Evolutionary conservation across 129 eudicot species (phyloP).

Genomic region (Rutidosis leptorrhynchoides): DNA sequence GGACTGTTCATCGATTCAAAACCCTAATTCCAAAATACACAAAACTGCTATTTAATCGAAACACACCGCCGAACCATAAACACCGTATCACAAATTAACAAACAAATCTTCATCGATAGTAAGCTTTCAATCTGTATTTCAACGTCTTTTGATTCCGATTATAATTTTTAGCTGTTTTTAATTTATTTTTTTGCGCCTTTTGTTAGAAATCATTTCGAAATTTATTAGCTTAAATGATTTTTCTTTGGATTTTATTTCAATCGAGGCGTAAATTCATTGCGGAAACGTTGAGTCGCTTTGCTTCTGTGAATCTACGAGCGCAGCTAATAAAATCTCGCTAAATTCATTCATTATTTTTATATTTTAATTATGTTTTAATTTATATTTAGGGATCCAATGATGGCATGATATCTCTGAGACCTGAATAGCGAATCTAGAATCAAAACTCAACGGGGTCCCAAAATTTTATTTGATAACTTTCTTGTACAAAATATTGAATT

Average conservation of each 20-base stretch:
- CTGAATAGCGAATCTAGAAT: too few relatives aligned
- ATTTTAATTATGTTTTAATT: background rate
- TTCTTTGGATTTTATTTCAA: background rate
- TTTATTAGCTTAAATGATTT: constrained; percentile 7
- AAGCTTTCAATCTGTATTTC: background rate
- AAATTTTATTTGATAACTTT: too few relatives aligned
- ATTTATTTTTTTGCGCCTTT: constrained; percentile 11
- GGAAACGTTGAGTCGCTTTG: constrained; percentile 47
- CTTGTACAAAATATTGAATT: too few relatives aligned
- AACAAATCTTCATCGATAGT: background rate
- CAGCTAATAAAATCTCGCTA: constrained; percentile 47
- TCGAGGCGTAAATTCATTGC: constrained; percentile 30
- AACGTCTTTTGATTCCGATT: background rate
- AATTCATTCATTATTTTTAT: background rate
- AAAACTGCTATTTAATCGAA: background rate
- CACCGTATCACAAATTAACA: background rate
- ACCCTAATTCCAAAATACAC: background rate
- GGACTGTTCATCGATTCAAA: background rate
- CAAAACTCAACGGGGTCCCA: too few relatives aligned
- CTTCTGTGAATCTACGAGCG: constrained; percentile 32
- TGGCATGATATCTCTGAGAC: constrained; percentile 53
- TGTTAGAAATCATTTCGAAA: constrained; percentile 6
- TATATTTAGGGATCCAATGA: constrained; percentile 27
- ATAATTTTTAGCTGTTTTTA: too few relatives aligned
- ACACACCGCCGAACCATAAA: background rate